phyloP scores from a whole-genome alignment of 345 rosid species.

The Draba incana region DNA sequence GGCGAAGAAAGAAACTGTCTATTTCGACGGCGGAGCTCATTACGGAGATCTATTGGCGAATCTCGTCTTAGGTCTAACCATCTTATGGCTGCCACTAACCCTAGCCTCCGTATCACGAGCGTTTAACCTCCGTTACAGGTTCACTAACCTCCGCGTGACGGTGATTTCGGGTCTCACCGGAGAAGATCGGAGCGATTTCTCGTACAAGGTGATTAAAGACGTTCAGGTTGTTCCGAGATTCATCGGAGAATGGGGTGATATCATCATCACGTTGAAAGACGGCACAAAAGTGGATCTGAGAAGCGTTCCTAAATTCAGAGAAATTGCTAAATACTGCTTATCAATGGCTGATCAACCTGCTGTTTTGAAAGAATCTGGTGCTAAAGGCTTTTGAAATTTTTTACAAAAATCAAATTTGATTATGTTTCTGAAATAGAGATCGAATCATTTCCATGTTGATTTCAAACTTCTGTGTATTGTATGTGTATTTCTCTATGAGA shows the following conservation, averaged over 20 bases:
- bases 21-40: constrained; percentile 93
- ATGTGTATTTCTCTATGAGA: not conserved
- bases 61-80: constrained; percentile 78
- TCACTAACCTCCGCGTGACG: constrained; percentile 89
- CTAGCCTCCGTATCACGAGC: constrained; percentile 88
- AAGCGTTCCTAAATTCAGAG: constrained; percentile 91
- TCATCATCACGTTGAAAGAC: constrained; percentile 73
- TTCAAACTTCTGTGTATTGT: not conserved
- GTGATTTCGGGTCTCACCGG: constrained; percentile 88
- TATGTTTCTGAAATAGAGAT: not conserved
- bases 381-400: constrained; percentile 49
- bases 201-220: constrained; percentile 84
- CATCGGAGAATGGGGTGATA: constrained; percentile 95
- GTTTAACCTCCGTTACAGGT: constrained; percentile 80
- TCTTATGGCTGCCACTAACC: constrained; percentile 92
- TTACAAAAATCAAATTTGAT: too few species aligned
- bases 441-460: not conserved
- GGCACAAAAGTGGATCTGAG: constrained; percentile 84
- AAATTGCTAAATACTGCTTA: constrained; percentile 78
- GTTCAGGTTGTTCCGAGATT: constrained; percentile 93
- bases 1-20: constrained; percentile 65
- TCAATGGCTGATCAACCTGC: constrained; percentile 71
- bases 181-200: constrained; percentile 84
- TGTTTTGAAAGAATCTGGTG: constrained; percentile 54
- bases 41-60: constrained; percentile 88